Conservation (phyloP, 2,329 filamentous ascomycete species). For the Ilyonectria destructans region DNA sequence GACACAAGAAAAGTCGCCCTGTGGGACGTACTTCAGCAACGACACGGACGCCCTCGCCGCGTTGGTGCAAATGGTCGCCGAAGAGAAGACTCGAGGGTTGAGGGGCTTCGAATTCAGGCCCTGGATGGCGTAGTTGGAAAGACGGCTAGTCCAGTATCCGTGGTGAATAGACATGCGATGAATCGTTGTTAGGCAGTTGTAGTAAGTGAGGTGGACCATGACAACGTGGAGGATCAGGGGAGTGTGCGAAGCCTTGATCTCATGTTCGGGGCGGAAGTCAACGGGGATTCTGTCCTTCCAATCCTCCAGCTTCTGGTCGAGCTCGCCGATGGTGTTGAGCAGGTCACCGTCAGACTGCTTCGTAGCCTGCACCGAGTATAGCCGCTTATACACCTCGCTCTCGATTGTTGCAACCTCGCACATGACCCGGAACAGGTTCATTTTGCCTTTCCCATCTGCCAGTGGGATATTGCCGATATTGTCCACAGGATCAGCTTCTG, state of each 20-base stretch:
- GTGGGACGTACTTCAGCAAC: conserved; percentile 94
- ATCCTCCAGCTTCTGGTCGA: conserved; percentile 90
- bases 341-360: conserved; percentile 94
- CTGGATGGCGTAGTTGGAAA: conserved; percentile 96
- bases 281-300: conserved; percentile 98
- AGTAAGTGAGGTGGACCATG: conserved; percentile 96
- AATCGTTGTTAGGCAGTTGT: conserved; percentile 97
- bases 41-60: conserved; percentile 95
- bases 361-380: conserved; percentile 94
- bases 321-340: conserved; percentile 94
- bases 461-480: conserved; percentile 96
- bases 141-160: conserved; percentile 95
- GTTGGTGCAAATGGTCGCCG: conserved; percentile 91
- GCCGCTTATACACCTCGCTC: conserved; percentile 91
- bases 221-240: conserved; percentile 96
- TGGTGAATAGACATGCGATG: conserved; percentile 99
- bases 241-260: conserved; percentile 93
- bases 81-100: conserved; percentile 95
- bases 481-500: conserved; percentile 90
- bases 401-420: conserved; percentile 94
- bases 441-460: conserved; percentile 89
- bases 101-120: conserved; percentile 91
- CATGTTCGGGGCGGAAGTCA: conserved; percentile 96
- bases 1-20: conserved; percentile 94
- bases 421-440: conserved; percentile 95